Base-by-base conservation (phyloP, 2,329 filamentous ascomycete genomes). In the Penicillium paneum region DNA sequence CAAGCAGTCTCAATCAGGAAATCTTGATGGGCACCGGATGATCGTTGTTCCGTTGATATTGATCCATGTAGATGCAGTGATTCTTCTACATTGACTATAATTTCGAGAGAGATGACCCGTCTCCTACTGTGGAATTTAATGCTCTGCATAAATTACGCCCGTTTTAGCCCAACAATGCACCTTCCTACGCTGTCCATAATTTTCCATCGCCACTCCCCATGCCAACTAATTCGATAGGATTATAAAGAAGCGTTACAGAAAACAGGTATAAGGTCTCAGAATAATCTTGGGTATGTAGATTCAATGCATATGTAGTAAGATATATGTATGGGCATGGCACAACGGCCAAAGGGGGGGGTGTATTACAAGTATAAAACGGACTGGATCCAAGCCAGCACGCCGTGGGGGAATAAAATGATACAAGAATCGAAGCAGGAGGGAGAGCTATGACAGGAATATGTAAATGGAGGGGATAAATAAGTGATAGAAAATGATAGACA, bases 321-420 rank as follows among this genome's bases (percentile, higher is more conserved):
- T 56, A 49, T 66, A 61, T 64, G 56, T 65, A 62, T 66, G 54
- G 57, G 54, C 51, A 57, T 55, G 59, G 54, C 58, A 34, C 48
- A 43, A 49, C 51, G 15, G 51, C 61, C 61, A 45, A 56, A 52
- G 54, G 44, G 56, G 41, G 47, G 38, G 57, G 59, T 71, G 71
- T 69, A 71, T 70, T 72, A 72, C 69, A 71, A 58, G 55, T 57
- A 59, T 58, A 61, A 51, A 59, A 57, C 51, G 45, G 46, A 64
- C 60, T 55, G 62, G 58, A 57, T 52, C 49, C 62, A 62, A 57
- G 61, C 61, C 61, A 65, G 65, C 26, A 48, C 6, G 8, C 61
- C 58, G 46, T 57, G 58, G 57, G 49, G 44, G 47, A 60, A 51
- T 59, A 56, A 60, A 60, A 58, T 61, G 43, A 53, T 52, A 72